A percentile compares a stretch with the other conserved stretches of the same genome.
phyloP scores from a whole-genome alignment of 306 rosid species.

The Quercus dentata region DNA sequence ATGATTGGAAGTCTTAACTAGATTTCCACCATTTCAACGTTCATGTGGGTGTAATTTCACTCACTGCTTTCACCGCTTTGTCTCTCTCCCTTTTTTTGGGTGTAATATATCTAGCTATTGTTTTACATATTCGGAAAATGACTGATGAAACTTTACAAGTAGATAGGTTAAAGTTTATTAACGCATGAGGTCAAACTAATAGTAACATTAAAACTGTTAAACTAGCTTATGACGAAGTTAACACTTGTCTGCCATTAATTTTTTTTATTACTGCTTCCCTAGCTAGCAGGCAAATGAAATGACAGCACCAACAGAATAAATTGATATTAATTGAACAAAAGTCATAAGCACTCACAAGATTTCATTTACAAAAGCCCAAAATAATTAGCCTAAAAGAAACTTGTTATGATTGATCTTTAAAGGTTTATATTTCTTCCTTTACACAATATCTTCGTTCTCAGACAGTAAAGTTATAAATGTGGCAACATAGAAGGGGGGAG shows the following conservation, averaged over 20 bases:
- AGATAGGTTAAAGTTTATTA: not conserved
- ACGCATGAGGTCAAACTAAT: not conserved
- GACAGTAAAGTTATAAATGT: constrained; percentile 46
- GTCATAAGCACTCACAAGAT: constrained; percentile 16
- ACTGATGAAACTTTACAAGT: not conserved
- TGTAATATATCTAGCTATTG: too few species aligned
- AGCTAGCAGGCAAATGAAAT: constrained; percentile 37
- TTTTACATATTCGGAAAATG: not conserved
- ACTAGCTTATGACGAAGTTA: constrained; percentile 25
- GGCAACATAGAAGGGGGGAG: constrained; percentile 5
- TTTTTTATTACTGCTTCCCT: constrained; percentile 24
- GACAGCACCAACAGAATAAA: constrained; percentile 48
- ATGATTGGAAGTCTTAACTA: not conserved
- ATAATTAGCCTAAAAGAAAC: constrained; percentile 35
- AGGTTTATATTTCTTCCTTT: constrained; percentile 17
- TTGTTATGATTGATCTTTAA: constrained; percentile 25
- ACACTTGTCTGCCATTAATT: constrained; percentile 42
- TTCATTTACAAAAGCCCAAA: constrained; percentile 17
- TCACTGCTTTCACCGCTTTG: too few species aligned
- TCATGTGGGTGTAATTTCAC: not conserved
- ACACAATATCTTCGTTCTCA: constrained; percentile 18
- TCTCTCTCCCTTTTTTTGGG: too few species aligned
- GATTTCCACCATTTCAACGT: constrained; percentile 5
- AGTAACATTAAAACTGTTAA: not conserved
- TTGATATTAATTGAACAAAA: constrained; percentile 29